Conservation (phyloP, 768 basidiomycete genomes). For the Floccularia luteovirens region DNA sequence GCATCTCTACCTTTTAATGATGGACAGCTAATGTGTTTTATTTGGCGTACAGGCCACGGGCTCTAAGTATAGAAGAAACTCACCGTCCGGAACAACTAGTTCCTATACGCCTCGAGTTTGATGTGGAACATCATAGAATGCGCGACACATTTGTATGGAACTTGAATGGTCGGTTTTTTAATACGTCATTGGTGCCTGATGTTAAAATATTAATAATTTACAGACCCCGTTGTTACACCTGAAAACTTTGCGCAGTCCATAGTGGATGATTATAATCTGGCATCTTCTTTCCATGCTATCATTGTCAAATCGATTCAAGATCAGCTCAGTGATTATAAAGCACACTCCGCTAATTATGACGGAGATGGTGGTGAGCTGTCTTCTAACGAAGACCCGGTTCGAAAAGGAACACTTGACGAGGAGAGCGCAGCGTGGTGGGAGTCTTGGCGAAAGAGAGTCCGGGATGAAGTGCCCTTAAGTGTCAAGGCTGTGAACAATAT, state of each 20-base stretch:
- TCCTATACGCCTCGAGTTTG: slow-evolving; percentile 93
- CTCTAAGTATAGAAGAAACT: slow-evolving; percentile 44
- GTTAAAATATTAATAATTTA: neutral
- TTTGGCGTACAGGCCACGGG: slow-evolving; percentile 43
- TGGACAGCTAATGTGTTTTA: slow-evolving; percentile 5
- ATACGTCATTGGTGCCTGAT: neutral
- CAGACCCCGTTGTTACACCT: slow-evolving; percentile 86
- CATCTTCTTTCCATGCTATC: slow-evolving; percentile 50
- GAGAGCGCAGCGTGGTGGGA: slow-evolving; percentile 60
- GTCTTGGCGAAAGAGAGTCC: slow-evolving; percentile 55
- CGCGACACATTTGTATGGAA: slow-evolving; percentile 99
- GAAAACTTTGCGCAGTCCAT: slow-evolving; percentile 86
- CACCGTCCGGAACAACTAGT: slow-evolving; percentile 76
- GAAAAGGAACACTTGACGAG: slow-evolving; percentile 38
- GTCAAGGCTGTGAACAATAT: slow-evolving; percentile 15
- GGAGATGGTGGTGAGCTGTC: slow-evolving; percentile 27
- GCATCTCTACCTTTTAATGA: slow-evolving; percentile 6
- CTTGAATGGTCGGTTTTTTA: slow-evolving; percentile 62
- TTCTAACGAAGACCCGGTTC: slow-evolving; percentile 12
- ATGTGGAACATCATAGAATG: slow-evolving; percentile 90
- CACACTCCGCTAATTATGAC: slow-evolving; percentile 53
- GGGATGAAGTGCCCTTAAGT: slow-evolving; percentile 26
- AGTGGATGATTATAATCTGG: slow-evolving; percentile 84
- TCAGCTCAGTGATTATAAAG: slow-evolving; percentile 75
- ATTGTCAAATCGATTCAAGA: slow-evolving; percentile 85